Evolutionary conservation across 23 red algal species (phyloP).

Genomic region (Gracilaria gracilis): DNA sequence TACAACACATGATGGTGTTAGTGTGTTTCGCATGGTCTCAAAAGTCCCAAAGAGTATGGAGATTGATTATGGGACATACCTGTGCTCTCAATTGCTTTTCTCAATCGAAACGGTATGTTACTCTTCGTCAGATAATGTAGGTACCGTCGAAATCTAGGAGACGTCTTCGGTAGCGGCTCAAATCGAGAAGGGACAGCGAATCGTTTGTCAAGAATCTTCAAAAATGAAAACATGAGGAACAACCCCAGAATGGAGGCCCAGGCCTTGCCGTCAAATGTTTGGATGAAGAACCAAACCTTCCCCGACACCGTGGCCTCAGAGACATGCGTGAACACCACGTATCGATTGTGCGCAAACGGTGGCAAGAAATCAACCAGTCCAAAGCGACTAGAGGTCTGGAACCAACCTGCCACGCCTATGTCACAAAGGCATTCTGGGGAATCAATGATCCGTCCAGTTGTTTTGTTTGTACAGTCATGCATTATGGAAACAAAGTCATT

Average conservation of each 20-base stretch:
- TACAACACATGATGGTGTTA: background rate
- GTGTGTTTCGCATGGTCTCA: no score
- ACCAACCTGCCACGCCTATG: conserved; percentile 25
- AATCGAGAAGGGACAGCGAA: background rate
- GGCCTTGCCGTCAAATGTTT: background rate
- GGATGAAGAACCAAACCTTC: conserved; percentile 25
- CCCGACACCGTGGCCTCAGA: background rate
- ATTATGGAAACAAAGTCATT: background rate
- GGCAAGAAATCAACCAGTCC: conserved; percentile 38
- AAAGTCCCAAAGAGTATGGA: no score
- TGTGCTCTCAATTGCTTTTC: conserved; percentile 43
- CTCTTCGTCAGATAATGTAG: background rate
- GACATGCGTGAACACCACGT: conserved; percentile 1
- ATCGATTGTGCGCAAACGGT: conserved; percentile 17
- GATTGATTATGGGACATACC: no score
- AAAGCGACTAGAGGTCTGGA: conserved; percentile 5
- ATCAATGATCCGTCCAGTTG: background rate
- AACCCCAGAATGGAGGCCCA: conserved; percentile 23
- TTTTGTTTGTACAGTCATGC: background rate
- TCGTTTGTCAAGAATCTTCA: conserved; percentile 34
- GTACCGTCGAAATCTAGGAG: background rate
- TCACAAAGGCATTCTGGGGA: conserved; percentile 31
- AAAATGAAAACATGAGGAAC: conserved; percentile 2
- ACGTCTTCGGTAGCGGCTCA: background rate
- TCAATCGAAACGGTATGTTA: background rate